phyloP scores from a whole-genome alignment of 768 basidiomycete species.

The Collybiopsis confluens region DNA sequence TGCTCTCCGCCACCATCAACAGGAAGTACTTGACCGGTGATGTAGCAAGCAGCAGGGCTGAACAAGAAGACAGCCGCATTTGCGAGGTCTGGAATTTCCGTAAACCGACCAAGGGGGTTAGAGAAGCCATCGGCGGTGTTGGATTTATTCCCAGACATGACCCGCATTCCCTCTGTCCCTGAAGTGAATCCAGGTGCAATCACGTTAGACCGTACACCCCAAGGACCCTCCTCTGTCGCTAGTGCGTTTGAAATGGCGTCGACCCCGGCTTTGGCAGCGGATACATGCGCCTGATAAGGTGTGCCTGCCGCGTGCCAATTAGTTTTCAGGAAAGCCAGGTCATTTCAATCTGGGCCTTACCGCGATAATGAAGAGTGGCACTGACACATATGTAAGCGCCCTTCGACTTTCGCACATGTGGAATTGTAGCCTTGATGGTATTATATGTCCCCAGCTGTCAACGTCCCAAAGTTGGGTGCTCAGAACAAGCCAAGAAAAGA shows the following conservation, averaged over 20 bases:
- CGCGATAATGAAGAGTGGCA: constrained; percentile 81
- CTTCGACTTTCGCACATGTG: constrained; percentile 60
- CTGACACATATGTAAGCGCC: constrained; percentile 90
- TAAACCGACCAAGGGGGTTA: constrained; percentile 47
- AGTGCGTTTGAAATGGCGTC: constrained; percentile 85
- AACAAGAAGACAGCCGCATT: constrained; percentile 82
- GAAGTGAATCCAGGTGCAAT: too few species aligned
- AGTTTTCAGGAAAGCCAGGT: constrained; percentile 7
- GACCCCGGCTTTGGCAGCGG: constrained; percentile 91
- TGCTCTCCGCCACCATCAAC: constrained; percentile 68
- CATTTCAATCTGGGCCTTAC: constrained; percentile 27
- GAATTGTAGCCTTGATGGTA: constrained; percentile 89
- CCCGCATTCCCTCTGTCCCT: constrained; percentile 70
- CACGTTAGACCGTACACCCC: constrained; percentile 89
- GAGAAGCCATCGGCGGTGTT: constrained; percentile 13
- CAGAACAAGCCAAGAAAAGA: neutral
- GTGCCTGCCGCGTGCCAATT: constrained; percentile 40
- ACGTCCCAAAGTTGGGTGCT: neutral
- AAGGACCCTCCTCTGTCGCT: too few species aligned
- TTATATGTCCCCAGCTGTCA: constrained; percentile 84
- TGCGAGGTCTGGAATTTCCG: constrained; percentile 59
- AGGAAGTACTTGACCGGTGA: too few species aligned
- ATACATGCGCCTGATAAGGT: constrained; percentile 89
- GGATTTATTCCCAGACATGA: constrained; percentile 35
- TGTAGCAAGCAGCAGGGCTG: constrained; percentile 72